These are phyloP conservation scores for Drechslera avenae DNA, from an alignment of 2,329 filamentous ascomycete species.

Conservation along the genomic window DNA sequence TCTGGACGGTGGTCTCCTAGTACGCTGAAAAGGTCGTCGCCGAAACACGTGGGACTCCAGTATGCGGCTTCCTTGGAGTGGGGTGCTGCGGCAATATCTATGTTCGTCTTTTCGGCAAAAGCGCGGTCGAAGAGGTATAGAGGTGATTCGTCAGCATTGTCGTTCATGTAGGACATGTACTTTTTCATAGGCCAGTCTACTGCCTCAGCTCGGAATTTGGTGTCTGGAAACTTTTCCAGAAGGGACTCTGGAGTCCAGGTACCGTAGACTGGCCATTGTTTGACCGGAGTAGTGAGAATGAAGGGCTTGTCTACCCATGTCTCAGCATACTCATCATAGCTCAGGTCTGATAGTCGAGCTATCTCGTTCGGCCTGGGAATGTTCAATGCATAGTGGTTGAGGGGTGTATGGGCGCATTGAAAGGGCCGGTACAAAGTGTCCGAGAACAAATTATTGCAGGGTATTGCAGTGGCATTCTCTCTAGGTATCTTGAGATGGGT, in stretches of 20 bases:
- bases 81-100: constrained; percentile 50
- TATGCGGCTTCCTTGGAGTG: constrained; percentile 65
- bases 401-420: constrained; percentile 77
- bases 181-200: constrained; percentile 88
- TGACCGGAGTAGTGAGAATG: constrained; percentile 81
- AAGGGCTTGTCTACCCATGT: constrained; percentile 83
- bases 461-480: constrained; percentile 61
- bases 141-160: constrained; percentile 83
- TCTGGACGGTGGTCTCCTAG: constrained; percentile 80
- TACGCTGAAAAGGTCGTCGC: constrained; percentile 81
- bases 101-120: constrained; percentile 84
- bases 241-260: constrained; percentile 76
- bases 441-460: constrained; percentile 82
- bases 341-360: constrained; percentile 68
- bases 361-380: constrained; percentile 80
- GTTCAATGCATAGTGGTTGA: constrained; percentile 68
- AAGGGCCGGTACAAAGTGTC: constrained; percentile 90
- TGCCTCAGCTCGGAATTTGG: constrained; percentile 84
- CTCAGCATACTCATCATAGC: constrained; percentile 72
- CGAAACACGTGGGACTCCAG: constrained; percentile 83
- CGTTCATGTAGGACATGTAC: constrained; percentile 81
- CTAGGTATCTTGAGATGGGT: constrained; percentile 70
- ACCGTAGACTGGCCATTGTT: constrained; percentile 76
- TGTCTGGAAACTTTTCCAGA: constrained; percentile 65
- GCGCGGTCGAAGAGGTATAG: constrained; percentile 88